These are phyloP conservation scores for Penicillium waksmanii DNA, from an alignment of 495 filamentous ascomycete species.

Conservation along the genomic window DNA sequence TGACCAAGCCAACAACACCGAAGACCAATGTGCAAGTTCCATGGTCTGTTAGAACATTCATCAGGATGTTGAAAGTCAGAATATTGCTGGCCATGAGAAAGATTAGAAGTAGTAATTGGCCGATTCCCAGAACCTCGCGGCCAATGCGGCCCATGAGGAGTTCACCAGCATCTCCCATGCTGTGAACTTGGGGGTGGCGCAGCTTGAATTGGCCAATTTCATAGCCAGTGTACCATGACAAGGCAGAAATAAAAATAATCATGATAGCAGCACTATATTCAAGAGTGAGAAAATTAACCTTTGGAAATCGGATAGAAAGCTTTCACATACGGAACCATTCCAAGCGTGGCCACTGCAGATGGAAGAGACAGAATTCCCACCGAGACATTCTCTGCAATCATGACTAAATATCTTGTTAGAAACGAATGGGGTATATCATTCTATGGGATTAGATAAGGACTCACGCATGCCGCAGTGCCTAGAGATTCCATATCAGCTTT, in stretches of 20 bases:
- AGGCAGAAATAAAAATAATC: conserved; percentile 61
- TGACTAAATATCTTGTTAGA: conserved; percentile 38
- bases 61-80: conserved; percentile 65
- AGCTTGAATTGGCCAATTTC: conserved; percentile 42
- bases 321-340: conserved; percentile 54
- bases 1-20: conserved; percentile 62
- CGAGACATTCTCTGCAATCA: conserved; percentile 71
- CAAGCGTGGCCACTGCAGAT: conserved; percentile 62
- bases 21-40: conserved; percentile 70
- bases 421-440: neutral
- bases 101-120: conserved; percentile 66
- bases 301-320: neutral
- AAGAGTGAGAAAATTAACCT: conserved; percentile 7
- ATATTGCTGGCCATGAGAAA: conserved; percentile 79
- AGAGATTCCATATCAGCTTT: neutral
- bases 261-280: conserved; percentile 49
- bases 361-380: conserved; percentile 69
- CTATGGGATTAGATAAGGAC: conserved; percentile 12
- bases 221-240: conserved; percentile 59
- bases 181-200: conserved; percentile 55
- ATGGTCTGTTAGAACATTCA: conserved; percentile 65
- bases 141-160: conserved; percentile 67
- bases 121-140: conserved; percentile 62
- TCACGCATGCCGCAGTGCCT: conserved; percentile 44
- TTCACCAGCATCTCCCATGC: conserved; percentile 71